Evolutionary conservation across 768 basidiomycete genomes (phyloP), one percentile per base, ranked within the genome.

Genomic region (Mycena albidolilacea): DNA sequence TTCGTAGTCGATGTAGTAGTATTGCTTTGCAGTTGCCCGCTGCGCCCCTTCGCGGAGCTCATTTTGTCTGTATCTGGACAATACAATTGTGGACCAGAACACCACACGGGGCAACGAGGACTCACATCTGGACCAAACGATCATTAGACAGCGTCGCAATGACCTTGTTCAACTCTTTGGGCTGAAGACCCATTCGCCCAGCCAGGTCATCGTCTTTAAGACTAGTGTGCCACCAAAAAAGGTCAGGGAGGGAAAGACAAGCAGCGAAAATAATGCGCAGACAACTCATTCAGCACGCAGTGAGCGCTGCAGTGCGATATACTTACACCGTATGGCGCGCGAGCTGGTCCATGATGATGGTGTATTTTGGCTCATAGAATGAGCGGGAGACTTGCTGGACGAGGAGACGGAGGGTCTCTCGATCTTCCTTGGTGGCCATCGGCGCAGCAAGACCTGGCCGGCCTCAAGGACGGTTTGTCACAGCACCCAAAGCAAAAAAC

Each of bases 1-100:
- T 78, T 96, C 91, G 82, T 97, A 97, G 84, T 99, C 93, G 80
- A 99, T 94, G 84, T 95, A 98, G 86, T 95, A 99, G 86, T 98
- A 99, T 79, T 95, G 93, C 78, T 93, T 92, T 74, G 93, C 93
- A 71, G 94, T 92, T 71, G 94, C 93, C 72, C 97, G 91, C 81
- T 94, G 93, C 55, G 94, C 93, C 64, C 94, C 94, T 80, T 96
- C 95, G 80, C 95, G 95, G 76, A 96, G 89, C 84, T 97, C 96
- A 74, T 96, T 96, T 79, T 96, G 95, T 54, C 95, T 93, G 79
- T 95, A 93, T 59, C 95, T 97, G 78, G 54, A 46, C 1, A 50
- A 7, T 7, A 15, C 61, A 21, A 30, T n/a, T 50, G 19, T 8
- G 15, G 8, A 62, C 10, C 30, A 21, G 21, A 23, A 8, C 17